Evolutionary conservation across 2,329 filamentous ascomycete genomes (phyloP).

Genomic region (Fusarium foetens): DNA sequence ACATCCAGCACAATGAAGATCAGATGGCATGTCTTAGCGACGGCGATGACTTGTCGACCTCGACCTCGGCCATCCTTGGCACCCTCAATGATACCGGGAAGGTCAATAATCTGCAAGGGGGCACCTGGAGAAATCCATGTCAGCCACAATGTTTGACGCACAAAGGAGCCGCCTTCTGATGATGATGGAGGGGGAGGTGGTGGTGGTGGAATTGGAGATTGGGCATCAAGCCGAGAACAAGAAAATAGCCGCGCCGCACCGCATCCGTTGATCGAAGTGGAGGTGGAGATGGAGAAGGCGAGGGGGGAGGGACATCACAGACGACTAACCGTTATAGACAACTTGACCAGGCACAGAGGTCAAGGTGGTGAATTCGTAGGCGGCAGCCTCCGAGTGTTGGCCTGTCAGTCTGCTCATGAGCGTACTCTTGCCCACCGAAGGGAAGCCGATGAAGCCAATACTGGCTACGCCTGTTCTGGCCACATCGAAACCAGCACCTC

Average conservation of each 20-base stretch:
- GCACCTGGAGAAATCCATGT: conserved; percentile 64
- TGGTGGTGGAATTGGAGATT: conserved; percentile 11
- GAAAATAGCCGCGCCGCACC: conserved; percentile 9
- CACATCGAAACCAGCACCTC: conserved; percentile 88
- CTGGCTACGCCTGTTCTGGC: conserved; percentile 97
- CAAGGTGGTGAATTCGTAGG: conserved; percentile 98
- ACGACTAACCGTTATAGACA: conserved; percentile 78
- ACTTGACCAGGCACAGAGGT: conserved; percentile 98
- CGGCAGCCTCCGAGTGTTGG: conserved; percentile 95
- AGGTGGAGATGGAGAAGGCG: not conserved
- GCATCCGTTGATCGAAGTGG: conserved; percentile 2
- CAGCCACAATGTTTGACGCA: conserved; percentile 31
- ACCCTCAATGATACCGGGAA: conserved; percentile 98
- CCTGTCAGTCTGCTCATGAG: conserved; percentile 95
- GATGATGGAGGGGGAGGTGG: not conserved
- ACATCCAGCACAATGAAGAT: conserved; percentile 99
- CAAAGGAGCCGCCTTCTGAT: conserved; percentile 8
- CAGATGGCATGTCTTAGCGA: conserved; percentile 97
- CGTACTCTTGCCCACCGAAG: conserved; percentile 97
- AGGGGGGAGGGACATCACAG: not conserved
- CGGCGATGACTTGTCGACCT: conserved; percentile 97
- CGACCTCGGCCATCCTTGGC: conserved; percentile 98
- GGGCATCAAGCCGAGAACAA: conserved; percentile 28
- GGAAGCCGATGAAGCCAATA: conserved; percentile 97
- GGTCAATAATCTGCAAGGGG: conserved; percentile 96